These are phyloP conservation scores for Quercus glauca DNA, from an alignment of 306 rosid species.

Conservation along the genomic window DNA sequence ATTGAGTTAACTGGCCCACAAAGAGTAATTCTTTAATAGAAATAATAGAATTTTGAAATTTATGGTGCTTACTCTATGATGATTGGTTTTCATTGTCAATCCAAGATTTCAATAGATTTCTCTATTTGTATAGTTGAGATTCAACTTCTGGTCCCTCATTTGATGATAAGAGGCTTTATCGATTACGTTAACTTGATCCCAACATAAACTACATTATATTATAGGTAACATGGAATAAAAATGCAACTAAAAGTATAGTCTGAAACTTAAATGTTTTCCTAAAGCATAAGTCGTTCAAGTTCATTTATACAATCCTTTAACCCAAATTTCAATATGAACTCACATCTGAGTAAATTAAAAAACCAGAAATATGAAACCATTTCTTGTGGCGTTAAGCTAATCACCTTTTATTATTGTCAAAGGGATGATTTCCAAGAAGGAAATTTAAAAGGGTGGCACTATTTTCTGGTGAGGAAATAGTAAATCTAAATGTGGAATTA, in stretches of 20 bases:
- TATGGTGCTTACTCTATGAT: no score
- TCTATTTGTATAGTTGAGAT: no score
- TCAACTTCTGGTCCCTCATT: no score
- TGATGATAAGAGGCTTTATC: no score
- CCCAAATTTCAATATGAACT: neutral
- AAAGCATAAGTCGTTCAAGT: neutral
- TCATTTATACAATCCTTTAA: neutral
- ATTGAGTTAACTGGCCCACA: no score
- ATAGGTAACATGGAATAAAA: neutral
- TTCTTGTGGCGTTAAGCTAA: neutral
- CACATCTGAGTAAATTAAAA: neutral
- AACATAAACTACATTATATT: no score
- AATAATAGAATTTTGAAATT: no score
- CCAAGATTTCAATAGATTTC: no score
- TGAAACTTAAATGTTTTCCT: neutral
- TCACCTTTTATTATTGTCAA: neutral
- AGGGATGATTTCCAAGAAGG: no score
- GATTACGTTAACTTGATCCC: no score
- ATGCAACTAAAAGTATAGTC: neutral
- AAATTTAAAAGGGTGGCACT: no score
- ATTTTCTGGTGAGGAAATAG: neutral
- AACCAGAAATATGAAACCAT: neutral
- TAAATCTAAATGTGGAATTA: neutral
- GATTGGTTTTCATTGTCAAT: rapidly evolving
- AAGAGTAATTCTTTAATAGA: no score